Evolutionary conservation across 1,284 basidiomycete species (phyloP).

Genomic region (Leucoagaricus sp.): DNA sequence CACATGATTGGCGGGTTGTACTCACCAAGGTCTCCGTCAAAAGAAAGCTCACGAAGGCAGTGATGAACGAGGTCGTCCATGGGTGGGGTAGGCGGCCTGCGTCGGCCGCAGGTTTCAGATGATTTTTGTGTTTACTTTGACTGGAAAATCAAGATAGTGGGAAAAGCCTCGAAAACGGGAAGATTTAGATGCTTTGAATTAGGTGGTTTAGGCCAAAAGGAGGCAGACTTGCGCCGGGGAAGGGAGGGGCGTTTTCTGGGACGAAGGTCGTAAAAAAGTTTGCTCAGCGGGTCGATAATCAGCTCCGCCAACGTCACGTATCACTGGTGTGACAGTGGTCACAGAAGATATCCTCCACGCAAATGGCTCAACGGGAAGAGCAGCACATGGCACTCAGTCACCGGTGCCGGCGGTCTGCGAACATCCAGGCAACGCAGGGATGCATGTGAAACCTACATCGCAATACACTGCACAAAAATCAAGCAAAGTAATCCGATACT

Average conservation of each 20-base stretch:
- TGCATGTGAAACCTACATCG: not conserved
- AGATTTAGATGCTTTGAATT: not conserved
- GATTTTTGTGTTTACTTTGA: not conserved
- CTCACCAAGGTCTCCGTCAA: slow-evolving; percentile 81
- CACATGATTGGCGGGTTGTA: slow-evolving; percentile 20
- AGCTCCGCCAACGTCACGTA: not conserved
- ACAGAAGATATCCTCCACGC: not conserved
- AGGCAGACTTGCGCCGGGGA: not conserved
- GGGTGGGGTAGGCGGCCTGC: not conserved
- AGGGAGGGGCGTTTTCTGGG: not conserved
- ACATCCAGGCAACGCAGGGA: not conserved
- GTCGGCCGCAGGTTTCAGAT: not conserved
- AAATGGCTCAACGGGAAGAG: slow-evolving; percentile 8
- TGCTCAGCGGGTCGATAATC: slow-evolving; percentile 7
- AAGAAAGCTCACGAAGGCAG: slow-evolving; percentile 75
- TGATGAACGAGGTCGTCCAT: slow-evolving; percentile 80
- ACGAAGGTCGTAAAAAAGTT: slow-evolving; percentile 1
- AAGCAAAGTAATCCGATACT: not conserved
- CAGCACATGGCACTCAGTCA: not conserved
- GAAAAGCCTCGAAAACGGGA: not conserved
- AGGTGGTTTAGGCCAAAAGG: not conserved
- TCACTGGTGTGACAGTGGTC: slow-evolving; percentile 4
- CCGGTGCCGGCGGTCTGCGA: too few species aligned
- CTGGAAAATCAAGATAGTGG: not conserved
- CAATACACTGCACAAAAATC: not conserved